Evolutionary conservation across 1,284 basidiomycete genomes (phyloP).

Genomic region (Cerioporus squamosus): DNA sequence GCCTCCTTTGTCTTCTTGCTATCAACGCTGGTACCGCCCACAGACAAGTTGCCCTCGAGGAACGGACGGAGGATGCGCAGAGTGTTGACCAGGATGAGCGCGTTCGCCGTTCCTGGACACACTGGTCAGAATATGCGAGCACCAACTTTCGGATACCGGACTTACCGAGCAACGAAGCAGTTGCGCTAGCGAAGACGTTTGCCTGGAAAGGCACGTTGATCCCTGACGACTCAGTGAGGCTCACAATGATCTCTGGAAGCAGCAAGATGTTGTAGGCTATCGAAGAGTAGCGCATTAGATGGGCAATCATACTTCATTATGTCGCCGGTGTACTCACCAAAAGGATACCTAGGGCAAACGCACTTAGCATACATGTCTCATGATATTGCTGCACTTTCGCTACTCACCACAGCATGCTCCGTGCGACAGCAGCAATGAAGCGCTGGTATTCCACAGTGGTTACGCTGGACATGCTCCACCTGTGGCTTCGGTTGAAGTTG

Average conservation of each 20-base stretch:
- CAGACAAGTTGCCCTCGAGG: constrained; percentile 34
- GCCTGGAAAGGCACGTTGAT: constrained; percentile 47
- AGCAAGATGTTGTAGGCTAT: constrained; percentile 63
- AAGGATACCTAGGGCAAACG: constrained; percentile 52
- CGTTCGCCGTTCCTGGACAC: constrained; percentile 60
- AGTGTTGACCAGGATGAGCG: constrained; percentile 67
- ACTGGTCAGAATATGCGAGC: background rate
- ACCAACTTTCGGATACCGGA: constrained; percentile 51
- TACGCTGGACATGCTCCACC: constrained; percentile 43
- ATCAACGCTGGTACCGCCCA: background rate
- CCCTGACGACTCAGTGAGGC: constrained; percentile 53
- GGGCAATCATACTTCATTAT: background rate
- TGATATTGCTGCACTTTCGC: background rate
- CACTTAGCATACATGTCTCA: background rate
- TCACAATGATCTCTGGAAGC: constrained; percentile 60
- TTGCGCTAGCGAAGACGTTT: constrained; percentile 55
- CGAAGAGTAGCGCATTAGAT: constrained; percentile 1
- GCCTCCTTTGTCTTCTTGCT: constrained; percentile 6
- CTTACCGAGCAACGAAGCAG: constrained; percentile 61
- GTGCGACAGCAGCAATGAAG: constrained; percentile 61
- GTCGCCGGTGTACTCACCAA: constrained; percentile 46
- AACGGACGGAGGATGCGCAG: constrained; percentile 65
- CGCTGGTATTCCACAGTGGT: constrained; percentile 50
- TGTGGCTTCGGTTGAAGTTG: constrained; percentile 48
- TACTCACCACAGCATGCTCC: constrained; percentile 69